phyloP scores from a whole-genome alignment of 2,329 filamentous ascomycete genomes.

The Colletotrichum lentis region DNA sequence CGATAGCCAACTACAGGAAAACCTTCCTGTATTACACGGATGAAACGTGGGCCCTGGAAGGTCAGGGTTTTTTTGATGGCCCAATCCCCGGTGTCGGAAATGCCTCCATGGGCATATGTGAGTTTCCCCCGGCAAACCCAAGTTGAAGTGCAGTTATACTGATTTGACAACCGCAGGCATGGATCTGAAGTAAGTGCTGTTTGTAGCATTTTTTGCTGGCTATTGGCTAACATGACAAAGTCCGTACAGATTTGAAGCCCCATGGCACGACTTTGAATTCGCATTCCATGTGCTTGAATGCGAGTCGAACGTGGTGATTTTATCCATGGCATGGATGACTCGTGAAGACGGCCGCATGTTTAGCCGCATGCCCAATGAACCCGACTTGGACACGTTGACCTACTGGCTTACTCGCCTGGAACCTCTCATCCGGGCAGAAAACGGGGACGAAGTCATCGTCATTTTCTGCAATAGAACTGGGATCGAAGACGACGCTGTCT shows the following conservation, averaged over 20 bases:
- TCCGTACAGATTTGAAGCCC: constrained; percentile 51
- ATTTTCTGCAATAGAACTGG: constrained; percentile 77
- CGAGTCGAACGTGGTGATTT: constrained; percentile 68
- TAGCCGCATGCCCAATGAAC: constrained; percentile 61
- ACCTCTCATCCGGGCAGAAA: constrained; percentile 65
- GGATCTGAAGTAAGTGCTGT: constrained; percentile 65
- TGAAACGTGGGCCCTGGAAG: constrained; percentile 66
- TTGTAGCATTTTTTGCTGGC: background rate
- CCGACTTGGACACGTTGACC: constrained; percentile 75
- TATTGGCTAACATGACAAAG: constrained; percentile 37
- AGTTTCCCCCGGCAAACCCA: background rate
- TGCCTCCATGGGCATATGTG: constrained; percentile 63
- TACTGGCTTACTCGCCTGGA: constrained; percentile 80
- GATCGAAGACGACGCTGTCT: constrained; percentile 70
- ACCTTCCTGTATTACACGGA: constrained; percentile 64
- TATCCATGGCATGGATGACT: constrained; percentile 83
- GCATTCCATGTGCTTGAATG: constrained; percentile 65
- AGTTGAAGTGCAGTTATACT: background rate
- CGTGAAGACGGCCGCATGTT: constrained; percentile 57
- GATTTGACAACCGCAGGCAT: constrained; percentile 47
- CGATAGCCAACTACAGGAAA: constrained; percentile 68
- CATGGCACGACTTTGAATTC: constrained; percentile 53
- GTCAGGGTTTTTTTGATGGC: constrained; percentile 56
- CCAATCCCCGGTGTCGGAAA: constrained; percentile 54
- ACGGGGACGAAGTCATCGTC: constrained; percentile 64